Evolutionary conservation across 139 green algal species (phyloP), one percentile per base, ranked within the genome.

Genomic region (Tetradesmus lagerheimii): DNA sequence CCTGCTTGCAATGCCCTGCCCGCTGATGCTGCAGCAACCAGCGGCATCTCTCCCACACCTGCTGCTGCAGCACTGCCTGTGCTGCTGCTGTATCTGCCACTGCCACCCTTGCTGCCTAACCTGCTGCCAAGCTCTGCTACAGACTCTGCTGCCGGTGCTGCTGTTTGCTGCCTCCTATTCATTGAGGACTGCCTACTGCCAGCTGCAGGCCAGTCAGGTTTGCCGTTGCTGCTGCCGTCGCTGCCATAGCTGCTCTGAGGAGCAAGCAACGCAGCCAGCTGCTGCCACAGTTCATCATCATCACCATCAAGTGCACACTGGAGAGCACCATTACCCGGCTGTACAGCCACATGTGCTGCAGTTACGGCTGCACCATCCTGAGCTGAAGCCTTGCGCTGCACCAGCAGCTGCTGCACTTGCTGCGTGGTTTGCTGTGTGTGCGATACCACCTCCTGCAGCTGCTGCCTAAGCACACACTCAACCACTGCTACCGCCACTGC

Each of bases 401-500:
- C 9, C 39, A 88, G 27, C 37, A 80, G 83, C 62, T 88, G 31
- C 57, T 66, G 57, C 14, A 88, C 38, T 5, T 80, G 83, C 57
- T 88, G 83, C 83, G 66, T 0, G 4, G 45, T 45, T 18, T 78
- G 23, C 35, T 80, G 35, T 27, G 25, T 57, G 0, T 88, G 83
- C 15, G 23, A 16, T 16, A 66, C 6, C 37, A 80, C 16, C 0
- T n/a, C 27, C 0, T 88, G 83, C 62, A 88, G 29, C n/a, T 88
- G 83, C 83, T 88, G 83, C 39, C 64, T 35, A 14, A 88, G 83
- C 20, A 88, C 2, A 12, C 25, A 29, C 35, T 80, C 62, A 45
- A 71, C 80, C 11, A 37, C 80, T 71, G 43, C 45, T 37, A 18
- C 80, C 31, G 38, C 78, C 18, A 41, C 78, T 37, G 1, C 78